A percentile compares a stretch with the other conserved stretches of the same genome.
These are phyloP conservation scores for Lathyrus oleraceus DNA, from an alignment of 306 rosid species.

Conservation along the genomic window DNA sequence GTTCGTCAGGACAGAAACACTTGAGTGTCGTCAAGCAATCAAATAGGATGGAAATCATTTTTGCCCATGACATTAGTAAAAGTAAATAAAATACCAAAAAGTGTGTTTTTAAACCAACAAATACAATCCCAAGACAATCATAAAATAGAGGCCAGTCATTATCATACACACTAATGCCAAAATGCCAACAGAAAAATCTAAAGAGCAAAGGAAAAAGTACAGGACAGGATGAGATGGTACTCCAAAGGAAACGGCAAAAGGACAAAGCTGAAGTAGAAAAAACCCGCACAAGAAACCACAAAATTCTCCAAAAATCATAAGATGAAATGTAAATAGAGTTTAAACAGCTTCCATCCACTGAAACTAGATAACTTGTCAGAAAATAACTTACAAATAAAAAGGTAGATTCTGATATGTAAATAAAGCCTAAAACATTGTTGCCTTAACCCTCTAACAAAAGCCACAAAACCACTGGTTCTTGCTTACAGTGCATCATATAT, in stretches of 20 bases:
- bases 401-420: conserved; percentile 1
- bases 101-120: not conserved
- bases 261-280: not conserved
- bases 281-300: conserved; percentile 7
- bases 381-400: not conserved
- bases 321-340: conserved; percentile 4
- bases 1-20: conserved; percentile 37
- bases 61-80: not conserved
- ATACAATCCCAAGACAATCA: conserved; percentile 2
- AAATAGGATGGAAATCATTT: conserved; percentile 16
- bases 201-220: not conserved
- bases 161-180: not conserved
- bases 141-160: not conserved
- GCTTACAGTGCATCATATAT: not conserved
- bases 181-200: not conserved
- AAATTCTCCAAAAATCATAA: conserved; percentile 15
- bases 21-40: conserved; percentile 28
- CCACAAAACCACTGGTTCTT: conserved; percentile 2
- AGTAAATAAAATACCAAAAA: not conserved
- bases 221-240: not conserved
- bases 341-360: not conserved
- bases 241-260: not conserved
- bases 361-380: conserved; percentile 9
- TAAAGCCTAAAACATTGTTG: not conserved
- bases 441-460: conserved; percentile 8